These are phyloP conservation scores for Scheffersomyces lignicola DNA, from an alignment of 1,139 yeast genomes.

Conservation along the genomic window DNA sequence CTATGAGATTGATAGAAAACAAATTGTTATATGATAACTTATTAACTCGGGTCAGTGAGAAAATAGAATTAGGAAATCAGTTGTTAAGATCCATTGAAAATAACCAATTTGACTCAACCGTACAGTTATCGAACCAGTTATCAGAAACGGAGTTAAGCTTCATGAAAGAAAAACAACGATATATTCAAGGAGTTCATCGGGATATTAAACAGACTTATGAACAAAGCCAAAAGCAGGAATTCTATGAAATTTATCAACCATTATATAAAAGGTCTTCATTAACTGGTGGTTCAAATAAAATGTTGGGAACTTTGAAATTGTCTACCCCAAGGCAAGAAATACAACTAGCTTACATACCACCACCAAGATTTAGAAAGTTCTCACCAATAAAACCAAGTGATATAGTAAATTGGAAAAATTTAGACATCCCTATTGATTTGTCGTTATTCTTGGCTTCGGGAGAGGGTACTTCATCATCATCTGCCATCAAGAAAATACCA, in stretches of 20 bases:
- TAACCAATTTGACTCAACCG: constrained; percentile 13
- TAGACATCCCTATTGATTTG: constrained; percentile 31
- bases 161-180: constrained; percentile 21
- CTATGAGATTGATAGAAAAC: constrained; percentile 17
- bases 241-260: constrained; percentile 16
- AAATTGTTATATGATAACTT: constrained; percentile 29
- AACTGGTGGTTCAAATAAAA: constrained; percentile 12
- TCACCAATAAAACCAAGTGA: constrained; percentile 9
- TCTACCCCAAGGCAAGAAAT: constrained; percentile 29
- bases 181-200: constrained; percentile 12
- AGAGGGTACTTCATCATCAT: constrained; percentile 5
- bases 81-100: constrained; percentile 18
- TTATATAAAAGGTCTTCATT: constrained; percentile 14
- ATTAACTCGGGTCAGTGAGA: constrained; percentile 27
- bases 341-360: constrained; percentile 33
- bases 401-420: constrained; percentile 24
- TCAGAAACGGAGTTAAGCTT: constrained; percentile 17
- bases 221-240: constrained; percentile 10
- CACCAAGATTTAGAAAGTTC: constrained; percentile 21
- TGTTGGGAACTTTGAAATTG: constrained; percentile 20
- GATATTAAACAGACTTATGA: constrained; percentile 11
- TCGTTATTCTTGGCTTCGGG: constrained; percentile 10
- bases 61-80: constrained; percentile 23
- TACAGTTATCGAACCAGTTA: constrained; percentile 17
- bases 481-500: constrained; percentile 20